These are phyloP conservation scores for Solanum peruvianum DNA, from an alignment of 257 asterid species.

Conservation along the genomic window DNA sequence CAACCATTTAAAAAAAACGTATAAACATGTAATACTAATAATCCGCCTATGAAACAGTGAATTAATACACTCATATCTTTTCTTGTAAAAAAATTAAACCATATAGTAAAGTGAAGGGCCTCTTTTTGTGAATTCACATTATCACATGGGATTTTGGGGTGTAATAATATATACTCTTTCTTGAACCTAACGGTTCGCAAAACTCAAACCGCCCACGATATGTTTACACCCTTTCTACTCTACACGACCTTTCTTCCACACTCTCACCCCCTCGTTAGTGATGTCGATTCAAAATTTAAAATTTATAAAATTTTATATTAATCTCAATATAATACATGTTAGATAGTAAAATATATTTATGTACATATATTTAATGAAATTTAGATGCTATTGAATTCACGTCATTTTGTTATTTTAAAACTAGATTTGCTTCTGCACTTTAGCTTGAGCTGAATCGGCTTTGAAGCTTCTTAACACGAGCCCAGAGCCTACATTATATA, in stretches of 20 bases:
- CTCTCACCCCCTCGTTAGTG: neutral
- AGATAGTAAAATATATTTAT: too few species aligned
- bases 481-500: too few species aligned
- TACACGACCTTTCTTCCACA: neutral
- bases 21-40: conserved; percentile 10
- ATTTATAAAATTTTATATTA: neutral
- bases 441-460: neutral
- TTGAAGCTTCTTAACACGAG: neutral
- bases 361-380: neutral
- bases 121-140: conserved; percentile 4
- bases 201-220: conserved; percentile 41
- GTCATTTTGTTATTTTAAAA: neutral
- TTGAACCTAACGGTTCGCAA: conserved; percentile 51
- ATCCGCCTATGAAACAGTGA: conserved; percentile 6
- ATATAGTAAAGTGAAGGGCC: neutral
- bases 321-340: neutral
- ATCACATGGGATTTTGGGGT: conserved; percentile 2
- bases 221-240: conserved; percentile 3
- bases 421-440: neutral
- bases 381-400: neutral
- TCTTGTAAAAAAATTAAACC: neutral
- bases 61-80: neutral
- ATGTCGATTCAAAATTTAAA: neutral
- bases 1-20: conserved; percentile 8
- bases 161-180: conserved; percentile 20